Percentiles rank a stretch among this genome's conserved stretches.
phyloP scores from a whole-genome alignment of 495 filamentous ascomycete genomes.

The Xylaria longipes region DNA sequence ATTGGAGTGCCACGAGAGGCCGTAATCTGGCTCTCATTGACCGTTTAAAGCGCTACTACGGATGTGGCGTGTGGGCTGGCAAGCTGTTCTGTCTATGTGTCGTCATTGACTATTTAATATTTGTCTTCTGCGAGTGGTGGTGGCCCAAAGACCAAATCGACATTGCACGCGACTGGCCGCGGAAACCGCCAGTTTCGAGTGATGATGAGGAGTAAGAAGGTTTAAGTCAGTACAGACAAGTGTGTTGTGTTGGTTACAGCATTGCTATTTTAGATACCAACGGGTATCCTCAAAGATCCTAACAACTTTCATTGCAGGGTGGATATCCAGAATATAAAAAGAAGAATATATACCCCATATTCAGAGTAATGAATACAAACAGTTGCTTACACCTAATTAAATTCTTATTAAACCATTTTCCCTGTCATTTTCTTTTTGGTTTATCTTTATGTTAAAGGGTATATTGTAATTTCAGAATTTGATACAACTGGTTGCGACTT shows the following conservation, averaged over 20 bases:
- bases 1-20: slow-evolving; percentile 76
- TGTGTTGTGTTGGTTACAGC: too few relatives aligned
- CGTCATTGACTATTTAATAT: slow-evolving; percentile 90
- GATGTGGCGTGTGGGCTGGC: slow-evolving; percentile 99
- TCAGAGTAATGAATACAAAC: not conserved
- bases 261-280: too few relatives aligned
- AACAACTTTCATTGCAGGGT: too few relatives aligned
- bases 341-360: not conserved
- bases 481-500: too few relatives aligned
- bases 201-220: slow-evolving; percentile 34
- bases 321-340: not conserved
- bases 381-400: not conserved
- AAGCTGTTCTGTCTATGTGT: slow-evolving; percentile 96
- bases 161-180: slow-evolving; percentile 88
- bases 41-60: slow-evolving; percentile 92
- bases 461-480: not conserved
- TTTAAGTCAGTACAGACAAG: too few relatives aligned
- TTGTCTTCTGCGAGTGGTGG: slow-evolving; percentile 83
- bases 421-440: not conserved
- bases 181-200: slow-evolving; percentile 56
- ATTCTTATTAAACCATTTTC: not conserved
- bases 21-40: slow-evolving; percentile 92
- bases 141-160: slow-evolving; percentile 87
- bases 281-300: too few relatives aligned
- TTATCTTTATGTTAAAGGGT: not conserved